phyloP scores from a whole-genome alignment of 2,329 filamentous ascomycete species.

The Mycosphaerella arachidis region DNA sequence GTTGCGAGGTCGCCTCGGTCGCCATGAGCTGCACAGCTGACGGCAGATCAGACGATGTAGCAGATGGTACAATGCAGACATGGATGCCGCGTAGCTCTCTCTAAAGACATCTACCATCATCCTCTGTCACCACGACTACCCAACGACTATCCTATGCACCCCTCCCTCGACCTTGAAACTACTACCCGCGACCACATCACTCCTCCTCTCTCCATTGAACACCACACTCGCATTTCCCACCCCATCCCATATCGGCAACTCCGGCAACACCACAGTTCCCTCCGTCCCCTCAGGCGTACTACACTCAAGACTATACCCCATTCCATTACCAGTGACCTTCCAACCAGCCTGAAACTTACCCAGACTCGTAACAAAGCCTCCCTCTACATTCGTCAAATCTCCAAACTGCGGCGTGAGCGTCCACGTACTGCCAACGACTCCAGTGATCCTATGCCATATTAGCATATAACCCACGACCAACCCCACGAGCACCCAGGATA shows the following conservation, averaged over 20 bases:
- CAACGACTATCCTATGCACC: neutral
- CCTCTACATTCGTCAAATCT: conserved; percentile 41
- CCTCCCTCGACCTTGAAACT: conserved; percentile 2
- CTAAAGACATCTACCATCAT: too few relatives aligned
- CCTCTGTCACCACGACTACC: neutral
- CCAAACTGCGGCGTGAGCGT: conserved; percentile 43
- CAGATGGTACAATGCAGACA: too few relatives aligned
- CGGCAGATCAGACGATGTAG: neutral
- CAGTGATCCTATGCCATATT: conserved; percentile 29
- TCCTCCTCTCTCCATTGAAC: neutral
- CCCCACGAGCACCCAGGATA: too few relatives aligned
- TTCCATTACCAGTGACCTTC: conserved; percentile 23
- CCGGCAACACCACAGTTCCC: conserved; percentile 29
- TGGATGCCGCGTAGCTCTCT: too few relatives aligned
- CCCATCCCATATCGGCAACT: neutral
- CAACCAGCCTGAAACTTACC: conserved; percentile 41
- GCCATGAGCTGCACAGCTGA: neutral
- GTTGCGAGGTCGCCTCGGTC: neutral
- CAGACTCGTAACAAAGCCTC: conserved; percentile 44
- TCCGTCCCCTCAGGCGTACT: conserved; percentile 28
- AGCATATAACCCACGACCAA: too few relatives aligned
- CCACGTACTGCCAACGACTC: conserved; percentile 40
- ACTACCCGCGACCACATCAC: neutral
- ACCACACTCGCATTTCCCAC: neutral
- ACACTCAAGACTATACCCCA: conserved; percentile 20